Evolutionary conservation across 179 eudicot species (phyloP).

Genomic region (Gypsophila paniculata): DNA sequence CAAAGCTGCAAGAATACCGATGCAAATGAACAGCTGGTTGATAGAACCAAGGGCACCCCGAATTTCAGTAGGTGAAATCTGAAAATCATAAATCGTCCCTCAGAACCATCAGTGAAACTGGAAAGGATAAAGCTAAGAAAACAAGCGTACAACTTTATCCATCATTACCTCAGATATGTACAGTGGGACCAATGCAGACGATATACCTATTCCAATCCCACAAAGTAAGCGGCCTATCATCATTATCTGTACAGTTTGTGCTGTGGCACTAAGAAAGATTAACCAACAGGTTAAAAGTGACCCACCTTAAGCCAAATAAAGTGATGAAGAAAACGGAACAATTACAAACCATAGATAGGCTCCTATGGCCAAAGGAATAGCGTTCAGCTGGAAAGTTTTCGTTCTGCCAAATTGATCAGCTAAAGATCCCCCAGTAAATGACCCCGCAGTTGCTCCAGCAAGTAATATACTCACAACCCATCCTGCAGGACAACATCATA

Average conservation of each 20-base stretch:
- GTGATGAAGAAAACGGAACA: too few species aligned
- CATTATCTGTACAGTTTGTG: conserved; percentile 69
- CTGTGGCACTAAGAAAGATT: conserved; percentile 57
- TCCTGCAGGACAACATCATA: conserved; percentile 38
- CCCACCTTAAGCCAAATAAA: conserved; percentile 1
- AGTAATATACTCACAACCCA: conserved; percentile 94
- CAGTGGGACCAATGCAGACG: conserved; percentile 91
- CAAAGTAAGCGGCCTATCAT: conserved; percentile 84
- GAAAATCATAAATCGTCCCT: conserved; percentile 22
- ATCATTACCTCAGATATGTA: conserved; percentile 82
- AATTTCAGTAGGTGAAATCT: conserved; percentile 98
- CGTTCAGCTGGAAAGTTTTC: conserved; percentile 74
- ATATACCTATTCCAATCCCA: conserved; percentile 94
- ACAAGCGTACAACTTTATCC: not conserved
- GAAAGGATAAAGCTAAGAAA: not conserved
- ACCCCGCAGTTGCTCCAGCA: conserved; percentile 95
- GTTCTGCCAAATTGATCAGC: conserved; percentile 94
- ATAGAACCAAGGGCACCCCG: conserved; percentile 97
- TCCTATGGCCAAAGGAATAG: conserved; percentile 86
- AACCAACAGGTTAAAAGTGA: conserved; percentile 22
- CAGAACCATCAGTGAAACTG: not conserved
- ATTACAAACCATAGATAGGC: conserved; percentile 77
- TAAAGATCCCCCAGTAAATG: conserved; percentile 90
- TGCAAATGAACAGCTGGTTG: conserved; percentile 90
- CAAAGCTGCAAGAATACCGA: conserved; percentile 90